Evolutionary conservation across 768 basidiomycete genomes (phyloP).

Genomic region (Sarcodon aspratus): DNA sequence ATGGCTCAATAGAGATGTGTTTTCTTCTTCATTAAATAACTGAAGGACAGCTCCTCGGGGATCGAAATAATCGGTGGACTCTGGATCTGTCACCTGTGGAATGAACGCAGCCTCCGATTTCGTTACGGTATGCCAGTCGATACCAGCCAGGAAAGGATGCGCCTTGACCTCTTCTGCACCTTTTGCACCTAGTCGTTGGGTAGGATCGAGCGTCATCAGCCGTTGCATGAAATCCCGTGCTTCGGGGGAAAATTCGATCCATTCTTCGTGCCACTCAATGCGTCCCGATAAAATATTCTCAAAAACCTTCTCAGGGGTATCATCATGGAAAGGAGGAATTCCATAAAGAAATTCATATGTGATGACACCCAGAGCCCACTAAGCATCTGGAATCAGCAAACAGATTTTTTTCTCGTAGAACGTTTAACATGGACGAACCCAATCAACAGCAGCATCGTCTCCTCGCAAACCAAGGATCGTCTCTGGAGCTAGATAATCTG

Average conservation of each 20-base stretch:
- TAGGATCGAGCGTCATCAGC: conserved; percentile 73
- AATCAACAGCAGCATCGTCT: conserved; percentile 93
- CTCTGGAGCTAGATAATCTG: conserved; percentile 94
- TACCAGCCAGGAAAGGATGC: conserved; percentile 82
- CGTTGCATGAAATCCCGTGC: conserved; percentile 85
- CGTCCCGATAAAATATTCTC: conserved; percentile 95
- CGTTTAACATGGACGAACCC: conserved; percentile 46
- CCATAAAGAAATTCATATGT: conserved; percentile 98
- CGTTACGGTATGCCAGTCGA: conserved; percentile 91
- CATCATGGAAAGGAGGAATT: conserved; percentile 94
- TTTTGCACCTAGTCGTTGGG: conserved; percentile 67
- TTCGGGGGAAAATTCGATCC: conserved; percentile 76
- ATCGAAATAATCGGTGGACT: conserved; percentile 99
- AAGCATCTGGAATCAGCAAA: conserved; percentile 9
- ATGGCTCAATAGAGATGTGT: conserved; percentile 39
- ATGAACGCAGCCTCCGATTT: conserved; percentile 89
- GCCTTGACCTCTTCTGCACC: conserved; percentile 90
- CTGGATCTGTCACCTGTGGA: conserved; percentile 88
- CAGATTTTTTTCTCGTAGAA: conserved; percentile 6
- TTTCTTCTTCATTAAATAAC: conserved; percentile 86
- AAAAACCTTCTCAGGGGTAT: conserved; percentile 94
- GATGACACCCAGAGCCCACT: conserved; percentile 99
- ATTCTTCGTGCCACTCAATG: conserved; percentile 94
- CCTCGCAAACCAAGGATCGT: conserved; percentile 91
- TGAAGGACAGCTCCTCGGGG: conserved; percentile 86